These are phyloP conservation scores for Macrophomina pseudophaseolina DNA, from an alignment of 2,329 filamentous ascomycete species.

Conservation along the genomic window DNA sequence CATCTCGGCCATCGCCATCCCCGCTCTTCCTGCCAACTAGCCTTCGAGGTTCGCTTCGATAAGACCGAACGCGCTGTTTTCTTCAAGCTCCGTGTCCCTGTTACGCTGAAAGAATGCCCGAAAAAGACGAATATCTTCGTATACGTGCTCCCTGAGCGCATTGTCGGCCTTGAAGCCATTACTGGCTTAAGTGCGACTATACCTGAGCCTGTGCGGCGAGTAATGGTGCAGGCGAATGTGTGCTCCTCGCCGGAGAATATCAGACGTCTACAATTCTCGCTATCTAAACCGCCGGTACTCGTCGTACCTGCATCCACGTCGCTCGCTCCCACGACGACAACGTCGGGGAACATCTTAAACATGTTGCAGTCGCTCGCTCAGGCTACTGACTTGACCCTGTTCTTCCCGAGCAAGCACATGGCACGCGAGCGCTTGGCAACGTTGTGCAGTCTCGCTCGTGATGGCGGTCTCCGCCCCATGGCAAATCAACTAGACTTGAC, in stretches of 20 bases:
- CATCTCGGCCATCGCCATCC: conserved; percentile 5
- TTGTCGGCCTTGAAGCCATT: neutral
- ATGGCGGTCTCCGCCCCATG: neutral
- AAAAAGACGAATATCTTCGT: conserved; percentile 5
- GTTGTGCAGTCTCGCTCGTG: neutral
- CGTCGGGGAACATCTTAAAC: conserved; percentile 42
- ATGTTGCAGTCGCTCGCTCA: conserved; percentile 37
- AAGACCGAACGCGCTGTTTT: neutral
- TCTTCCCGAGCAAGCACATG: conserved; percentile 5
- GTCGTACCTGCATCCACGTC: conserved; percentile 9
- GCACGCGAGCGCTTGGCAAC: neutral
- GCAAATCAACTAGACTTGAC: neutral
- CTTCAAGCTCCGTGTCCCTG: conserved; percentile 12
- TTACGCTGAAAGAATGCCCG: conserved; percentile 7
- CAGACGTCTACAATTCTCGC: conserved; percentile 5
- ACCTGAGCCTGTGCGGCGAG: neutral
- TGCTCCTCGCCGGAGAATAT: neutral
- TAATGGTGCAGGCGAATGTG: neutral
- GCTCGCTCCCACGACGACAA: conserved; percentile 29
- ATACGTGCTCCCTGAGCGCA: conserved; percentile 7
- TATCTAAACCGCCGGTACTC: neutral
- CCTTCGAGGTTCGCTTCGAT: conserved; percentile 13
- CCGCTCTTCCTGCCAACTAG: neutral
- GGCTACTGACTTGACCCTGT: conserved; percentile 4
- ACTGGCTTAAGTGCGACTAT: neutral